Conservation (phyloP, 2,329 filamentous ascomycete species). For the Boeremia exigua region DNA sequence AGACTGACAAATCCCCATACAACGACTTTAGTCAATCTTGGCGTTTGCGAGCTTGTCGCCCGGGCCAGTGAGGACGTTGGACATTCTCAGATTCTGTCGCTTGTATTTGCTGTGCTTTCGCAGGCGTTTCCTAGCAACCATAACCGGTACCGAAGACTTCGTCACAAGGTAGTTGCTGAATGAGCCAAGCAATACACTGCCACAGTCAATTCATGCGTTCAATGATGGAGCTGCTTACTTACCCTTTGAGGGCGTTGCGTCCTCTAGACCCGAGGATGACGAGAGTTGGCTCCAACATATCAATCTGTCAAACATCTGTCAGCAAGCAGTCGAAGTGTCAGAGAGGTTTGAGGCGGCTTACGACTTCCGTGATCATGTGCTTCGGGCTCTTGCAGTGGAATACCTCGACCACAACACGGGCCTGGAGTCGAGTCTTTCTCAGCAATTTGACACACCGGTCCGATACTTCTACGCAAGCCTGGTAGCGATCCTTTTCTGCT, state of each 20-base stretch:
- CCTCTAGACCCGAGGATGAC: constrained; percentile 93
- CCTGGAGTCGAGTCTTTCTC: constrained; percentile 89
- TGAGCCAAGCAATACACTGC: constrained; percentile 87
- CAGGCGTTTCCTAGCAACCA: constrained; percentile 92
- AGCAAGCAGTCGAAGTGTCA: constrained; percentile 25
- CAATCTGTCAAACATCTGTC: constrained; percentile 65
- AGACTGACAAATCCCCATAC: constrained; percentile 43
- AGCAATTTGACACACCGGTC: constrained; percentile 83
- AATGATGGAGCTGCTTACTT: constrained; percentile 47
- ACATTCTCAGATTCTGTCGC: constrained; percentile 71
- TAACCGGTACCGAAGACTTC: constrained; percentile 95
- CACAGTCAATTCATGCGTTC: constrained; percentile 30
- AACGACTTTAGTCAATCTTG: constrained; percentile 68
- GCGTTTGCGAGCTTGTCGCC: constrained; percentile 71
- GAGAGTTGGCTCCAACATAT: constrained; percentile 86
- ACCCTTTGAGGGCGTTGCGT: constrained; percentile 91
- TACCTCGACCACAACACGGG: constrained; percentile 92
- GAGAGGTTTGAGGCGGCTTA: constrained; percentile 48
- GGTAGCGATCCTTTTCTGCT: constrained; percentile 78
- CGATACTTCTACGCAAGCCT: constrained; percentile 83
- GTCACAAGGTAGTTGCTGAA: constrained; percentile 98
- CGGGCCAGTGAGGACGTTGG: constrained; percentile 81
- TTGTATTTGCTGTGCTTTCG: constrained; percentile 86
- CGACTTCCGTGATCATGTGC: constrained; percentile 92
- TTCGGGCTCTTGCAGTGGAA: constrained; percentile 98